Evolutionary conservation across 2,329 filamentous ascomycete species (phyloP).

Genomic region (Nemania serpens): DNA sequence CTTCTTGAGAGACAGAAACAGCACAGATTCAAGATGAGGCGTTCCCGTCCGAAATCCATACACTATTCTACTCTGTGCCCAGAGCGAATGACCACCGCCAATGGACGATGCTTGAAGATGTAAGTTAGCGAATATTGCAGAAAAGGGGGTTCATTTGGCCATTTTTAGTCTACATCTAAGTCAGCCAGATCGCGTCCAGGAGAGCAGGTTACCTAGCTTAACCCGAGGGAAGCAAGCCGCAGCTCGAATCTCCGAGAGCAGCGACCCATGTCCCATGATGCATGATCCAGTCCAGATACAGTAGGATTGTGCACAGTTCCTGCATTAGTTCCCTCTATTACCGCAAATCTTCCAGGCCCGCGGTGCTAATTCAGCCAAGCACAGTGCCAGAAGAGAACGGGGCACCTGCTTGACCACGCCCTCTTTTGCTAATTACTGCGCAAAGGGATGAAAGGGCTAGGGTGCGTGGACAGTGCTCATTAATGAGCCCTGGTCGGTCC

Average conservation of each 20-base stretch:
- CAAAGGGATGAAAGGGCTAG: not conserved
- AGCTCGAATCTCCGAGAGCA: conserved; percentile 17
- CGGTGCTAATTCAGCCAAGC: conserved; percentile 7
- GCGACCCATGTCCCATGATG: too few species aligned
- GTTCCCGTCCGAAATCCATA: too few species aligned
- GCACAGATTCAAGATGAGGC: too few species aligned
- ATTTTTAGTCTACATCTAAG: not conserved
- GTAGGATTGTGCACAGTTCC: conserved; percentile 32
- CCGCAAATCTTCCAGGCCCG: conserved; percentile 17
- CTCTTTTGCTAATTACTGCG: not conserved
- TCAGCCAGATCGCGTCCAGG: too few species aligned
- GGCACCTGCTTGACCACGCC: not conserved
- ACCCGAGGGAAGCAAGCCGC: conserved; percentile 15
- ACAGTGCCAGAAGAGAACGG: conserved; percentile 13
- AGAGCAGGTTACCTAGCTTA: not conserved
- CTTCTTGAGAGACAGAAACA: too few species aligned
- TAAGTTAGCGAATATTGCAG: conserved; percentile 10
- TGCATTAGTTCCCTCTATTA: conserved; percentile 31
- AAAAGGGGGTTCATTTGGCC: conserved; percentile 21
- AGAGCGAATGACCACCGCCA: too few species aligned
- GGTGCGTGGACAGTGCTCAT: conserved; percentile 31
- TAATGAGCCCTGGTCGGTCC: conserved; percentile 7
- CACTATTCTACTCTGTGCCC: too few species aligned
- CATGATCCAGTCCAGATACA: not conserved
- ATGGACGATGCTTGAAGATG: too few species aligned